Evolutionary conservation across 257 asterid species (phyloP).

Genomic region (Mentha longifolia): DNA sequence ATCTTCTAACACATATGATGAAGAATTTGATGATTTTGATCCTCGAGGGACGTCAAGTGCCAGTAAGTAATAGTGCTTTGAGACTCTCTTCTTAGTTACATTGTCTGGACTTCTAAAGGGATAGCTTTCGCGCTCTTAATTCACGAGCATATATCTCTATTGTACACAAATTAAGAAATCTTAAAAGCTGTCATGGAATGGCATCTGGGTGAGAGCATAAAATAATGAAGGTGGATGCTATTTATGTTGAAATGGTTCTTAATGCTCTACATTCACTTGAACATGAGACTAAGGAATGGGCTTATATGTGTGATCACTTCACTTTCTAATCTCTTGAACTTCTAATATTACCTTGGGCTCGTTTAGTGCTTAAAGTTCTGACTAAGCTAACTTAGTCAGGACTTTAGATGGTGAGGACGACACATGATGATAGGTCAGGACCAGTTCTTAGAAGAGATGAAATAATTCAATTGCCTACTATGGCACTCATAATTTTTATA

Average conservation of each 20-base stretch:
- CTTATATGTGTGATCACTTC: neutral
- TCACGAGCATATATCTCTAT: slow-evolving; percentile 1
- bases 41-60: slow-evolving; percentile 83
- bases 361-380: neutral
- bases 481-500: neutral
- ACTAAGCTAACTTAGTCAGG: neutral
- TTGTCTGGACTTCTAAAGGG: slow-evolving; percentile 20
- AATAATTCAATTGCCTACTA: neutral
- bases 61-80: slow-evolving; percentile 59
- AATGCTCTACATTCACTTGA: slow-evolving; percentile 3
- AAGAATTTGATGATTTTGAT: slow-evolving; percentile 93
- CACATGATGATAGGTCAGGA: neutral
- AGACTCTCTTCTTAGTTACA: slow-evolving; percentile 22
- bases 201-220: slow-evolving; percentile 12
- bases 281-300: slow-evolving; percentile 5
- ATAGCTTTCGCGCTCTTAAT: slow-evolving; percentile 21
- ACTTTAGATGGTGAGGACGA: neutral
- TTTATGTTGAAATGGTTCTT: neutral
- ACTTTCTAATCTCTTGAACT: neutral
- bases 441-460: neutral
- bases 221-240: slow-evolving; percentile 18
- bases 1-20: slow-evolving; percentile 59
- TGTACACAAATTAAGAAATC: slow-evolving; percentile 9
- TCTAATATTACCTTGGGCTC: neutral
- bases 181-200: neutral